Base-by-base conservation (phyloP, 179 eudicot genomes). In the Spinacia oleracea region DNA sequence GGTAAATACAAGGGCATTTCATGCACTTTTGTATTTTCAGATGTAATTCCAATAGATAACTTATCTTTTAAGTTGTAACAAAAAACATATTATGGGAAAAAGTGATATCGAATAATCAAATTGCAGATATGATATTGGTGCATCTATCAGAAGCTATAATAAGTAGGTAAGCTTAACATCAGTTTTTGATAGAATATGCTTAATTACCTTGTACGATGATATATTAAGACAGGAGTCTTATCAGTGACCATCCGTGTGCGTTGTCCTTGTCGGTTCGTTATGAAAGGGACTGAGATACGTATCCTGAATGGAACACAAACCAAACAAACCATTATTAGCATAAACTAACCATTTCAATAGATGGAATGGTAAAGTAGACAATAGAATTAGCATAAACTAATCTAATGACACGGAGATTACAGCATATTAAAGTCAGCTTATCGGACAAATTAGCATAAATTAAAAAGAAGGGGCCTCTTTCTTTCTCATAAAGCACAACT, bases 251-350 rank as follows among this genome's bases (percentile, higher is more conserved):
- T 42, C 23, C 35, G 18, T 75, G 81, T 69, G 76, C 77, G 60
- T 75, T 50, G 68, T 64, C 53, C 68, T 50, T 60, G 50, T 43
- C 51, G 77, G 68, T 72, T 82, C 73, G 60, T 69, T 76, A 48
- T n/a, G 18, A 58, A 77, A 82, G 73, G 67, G 59, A 59, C 27
- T 63, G 46, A 12, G 73, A 65, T 32, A 83, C 51, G 66, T 70
- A 75, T 79, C 74, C 69, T 79, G 45, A 48, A 76, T 70, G 80
- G 77, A 79, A 83, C 60, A 83, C 78, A 63, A 83, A 83, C 75
- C 83, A 59, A 79, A 79, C 85, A n/a, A n/a, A n/a, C 77, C 80
- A 75, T 75, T 83, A 74, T 70, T 69, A n/a, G n/a, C 66, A 27
- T 46, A 34, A 74, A 15, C 45, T n/a, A 58, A 73, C 73, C 74